A percentile compares a stretch with the other conserved stretches of the same genome.
Evolutionary conservation across 164 flowering plant species (phyloP).

Genomic region (Magnolia kwangsiensis): DNA sequence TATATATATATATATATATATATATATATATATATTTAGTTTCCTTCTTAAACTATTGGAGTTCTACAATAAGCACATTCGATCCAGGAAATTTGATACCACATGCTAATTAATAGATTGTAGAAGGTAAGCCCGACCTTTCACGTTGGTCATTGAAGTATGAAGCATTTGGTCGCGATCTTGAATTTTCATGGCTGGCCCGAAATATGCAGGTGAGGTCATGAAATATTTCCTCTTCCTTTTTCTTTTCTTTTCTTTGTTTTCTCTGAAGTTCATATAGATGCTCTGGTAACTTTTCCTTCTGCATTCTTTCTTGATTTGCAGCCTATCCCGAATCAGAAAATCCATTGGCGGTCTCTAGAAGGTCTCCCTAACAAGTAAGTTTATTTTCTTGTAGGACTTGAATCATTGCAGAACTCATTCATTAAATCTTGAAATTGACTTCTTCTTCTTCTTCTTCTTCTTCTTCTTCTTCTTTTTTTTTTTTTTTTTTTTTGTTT

Average conservation of each 20-base stretch:
- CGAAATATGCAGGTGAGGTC: conserved; percentile 72
- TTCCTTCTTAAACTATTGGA: background rate
- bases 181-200: conserved; percentile 91
- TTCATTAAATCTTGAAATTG: background rate
- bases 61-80: background rate
- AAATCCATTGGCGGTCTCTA: conserved; percentile 81
- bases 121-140: conserved; percentile 76
- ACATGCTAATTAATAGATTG: conserved; percentile 29
- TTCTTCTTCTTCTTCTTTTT: no score
- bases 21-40: no score
- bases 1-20: no score
- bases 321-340: conserved; percentile 89
- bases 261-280: background rate
- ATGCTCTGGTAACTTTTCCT: background rate
- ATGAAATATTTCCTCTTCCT: background rate
- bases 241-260: background rate
- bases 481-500: background rate
- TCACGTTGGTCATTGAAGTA: conserved; percentile 89
- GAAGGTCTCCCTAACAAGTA: conserved; percentile 80
- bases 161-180: conserved; percentile 73
- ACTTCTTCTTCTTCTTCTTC: no score
- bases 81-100: background rate
- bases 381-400: conserved; percentile 1
- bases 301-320: conserved; percentile 10
- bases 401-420: background rate